Base-by-base conservation (phyloP, 2,329 filamentous ascomycete species). In the Nannizziopsis barbatae region DNA sequence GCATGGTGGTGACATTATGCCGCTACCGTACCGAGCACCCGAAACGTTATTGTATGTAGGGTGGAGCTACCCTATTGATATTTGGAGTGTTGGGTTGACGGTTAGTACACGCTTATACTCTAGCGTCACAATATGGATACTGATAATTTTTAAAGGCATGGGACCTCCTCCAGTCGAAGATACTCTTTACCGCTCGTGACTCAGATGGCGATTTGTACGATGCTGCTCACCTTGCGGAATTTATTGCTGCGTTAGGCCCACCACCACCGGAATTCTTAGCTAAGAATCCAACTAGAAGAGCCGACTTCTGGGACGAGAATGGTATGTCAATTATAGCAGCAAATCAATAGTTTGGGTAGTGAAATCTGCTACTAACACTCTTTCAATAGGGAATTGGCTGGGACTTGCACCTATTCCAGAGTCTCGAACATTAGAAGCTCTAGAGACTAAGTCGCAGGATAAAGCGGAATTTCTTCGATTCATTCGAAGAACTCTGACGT, bases 201-300 rank as follows among this genome's bases (percentile, higher is more conserved):
- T 59, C 62, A 1, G 61, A 68, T 47, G 45, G 53, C 14, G 47
- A 66, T 15, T 55, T 51, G 0, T 72, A 72, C 39, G 58, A 63
- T 11, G 65, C 63, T 20, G 60, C 66, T 1, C 69, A 71, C 54
- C 62, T 74, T 9, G 68, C 71, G 0, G 65, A 74, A 50, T 63
- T 74, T 0, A 64, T 71, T 30, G 62, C 59, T 2, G 51, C 71
- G 0, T 58, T 75, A 9, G 71, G 70, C 0, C 59, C 59, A 9
- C 70, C 71, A 9, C 68, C 70, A 1, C 48, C 56, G 11, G 53
- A 55, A 0, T 60, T 71, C 5, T 17, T 41, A 4, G 17, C 15
- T n/a, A 41, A 11, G 12, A 41, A 41, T 30, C 39, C 17, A 9
- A 62, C 64, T 5, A 56, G 55, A 12, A 54, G 41, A 17, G 65